phyloP scores from a whole-genome alignment of 2,329 filamentous ascomycete species.

The Aspergillus udagawae region DNA sequence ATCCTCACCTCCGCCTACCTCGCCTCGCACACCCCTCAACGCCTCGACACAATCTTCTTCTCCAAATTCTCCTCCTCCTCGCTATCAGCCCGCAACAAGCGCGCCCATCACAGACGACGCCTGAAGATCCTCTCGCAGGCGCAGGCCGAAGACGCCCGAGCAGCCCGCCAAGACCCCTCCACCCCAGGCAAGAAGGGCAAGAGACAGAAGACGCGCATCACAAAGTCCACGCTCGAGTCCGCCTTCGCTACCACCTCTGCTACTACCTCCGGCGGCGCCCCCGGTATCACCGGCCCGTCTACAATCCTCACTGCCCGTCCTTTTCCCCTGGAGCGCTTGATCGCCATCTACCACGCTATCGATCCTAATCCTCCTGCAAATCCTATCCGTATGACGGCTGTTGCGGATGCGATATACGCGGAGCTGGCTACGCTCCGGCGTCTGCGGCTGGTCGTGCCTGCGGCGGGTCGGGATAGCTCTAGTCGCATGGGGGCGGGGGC shows the following conservation, averaged over 20 bases:
- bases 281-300: constrained; percentile 34
- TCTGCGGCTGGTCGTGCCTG: constrained; percentile 44
- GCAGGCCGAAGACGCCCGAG: constrained; percentile 31
- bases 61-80: constrained; percentile 46
- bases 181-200: constrained; percentile 34
- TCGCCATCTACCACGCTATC: constrained; percentile 47
- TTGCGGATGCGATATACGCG: constrained; percentile 42
- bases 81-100: constrained; percentile 41
- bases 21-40: constrained; percentile 44
- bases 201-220: constrained; percentile 36
- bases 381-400: constrained; percentile 30
- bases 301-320: constrained; percentile 40
- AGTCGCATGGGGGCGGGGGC: constrained; percentile 21
- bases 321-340: constrained; percentile 44
- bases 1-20: constrained; percentile 47
- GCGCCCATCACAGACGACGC: constrained; percentile 40
- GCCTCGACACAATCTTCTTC: constrained; percentile 48
- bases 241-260: constrained; percentile 39
- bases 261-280: constrained; percentile 27
- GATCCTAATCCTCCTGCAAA: constrained; percentile 43
- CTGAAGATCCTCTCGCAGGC: constrained; percentile 39
- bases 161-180: constrained; percentile 23
- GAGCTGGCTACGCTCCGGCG: constrained; percentile 46
- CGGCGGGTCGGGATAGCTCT: constrained; percentile 30
- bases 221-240: constrained; percentile 37